Conservation (phyloP, 2,329 filamentous ascomycete genomes). For the Colletotrichum sp. region DNA sequence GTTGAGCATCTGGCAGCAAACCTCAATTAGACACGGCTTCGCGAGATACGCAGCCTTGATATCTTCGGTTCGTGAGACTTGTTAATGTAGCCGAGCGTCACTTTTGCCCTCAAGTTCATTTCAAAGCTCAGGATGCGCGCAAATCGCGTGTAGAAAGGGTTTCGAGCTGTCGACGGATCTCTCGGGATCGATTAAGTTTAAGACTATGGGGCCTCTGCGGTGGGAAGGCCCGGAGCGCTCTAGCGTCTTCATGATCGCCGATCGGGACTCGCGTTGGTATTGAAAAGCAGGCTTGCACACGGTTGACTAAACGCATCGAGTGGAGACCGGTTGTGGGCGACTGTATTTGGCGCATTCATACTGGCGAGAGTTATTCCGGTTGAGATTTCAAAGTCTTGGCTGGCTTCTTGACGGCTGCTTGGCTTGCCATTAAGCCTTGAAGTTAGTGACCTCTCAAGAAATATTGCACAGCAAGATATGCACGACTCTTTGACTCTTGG, state of each 20-base stretch:
- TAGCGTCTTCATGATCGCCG: neutral
- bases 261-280: neutral
- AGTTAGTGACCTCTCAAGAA: neutral
- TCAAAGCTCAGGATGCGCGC: neutral
- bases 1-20: neutral
- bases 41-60: neutral
- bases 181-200: neutral
- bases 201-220: neutral
- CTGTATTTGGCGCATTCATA: neutral
- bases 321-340: neutral
- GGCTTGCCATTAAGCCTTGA: neutral
- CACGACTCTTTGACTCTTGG: neutral
- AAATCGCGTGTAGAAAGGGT: neutral
- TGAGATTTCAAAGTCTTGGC: neutral
- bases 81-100: accelerated
- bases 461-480: neutral
- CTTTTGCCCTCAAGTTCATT: neutral
- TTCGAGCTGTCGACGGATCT: neutral
- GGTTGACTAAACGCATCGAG: neutral
- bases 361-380: neutral
- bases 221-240: neutral
- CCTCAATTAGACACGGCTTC: neutral
- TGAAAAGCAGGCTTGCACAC: neutral
- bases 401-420: neutral
- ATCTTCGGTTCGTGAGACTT: neutral